Evolutionary conservation across 2,329 filamentous ascomycete species (phyloP).

Genomic region (Allantophomopsis lycopodina): DNA sequence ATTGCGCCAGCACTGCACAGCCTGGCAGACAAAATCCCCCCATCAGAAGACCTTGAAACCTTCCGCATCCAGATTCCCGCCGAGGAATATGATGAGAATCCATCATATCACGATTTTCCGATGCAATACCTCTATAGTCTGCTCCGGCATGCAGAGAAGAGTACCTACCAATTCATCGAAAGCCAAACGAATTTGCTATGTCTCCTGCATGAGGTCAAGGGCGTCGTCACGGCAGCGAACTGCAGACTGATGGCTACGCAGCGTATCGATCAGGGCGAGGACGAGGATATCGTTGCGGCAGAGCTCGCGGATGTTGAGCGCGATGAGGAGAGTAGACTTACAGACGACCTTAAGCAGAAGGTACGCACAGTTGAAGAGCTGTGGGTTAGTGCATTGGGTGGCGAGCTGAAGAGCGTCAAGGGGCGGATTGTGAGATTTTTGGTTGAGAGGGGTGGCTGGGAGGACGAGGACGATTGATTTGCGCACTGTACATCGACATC

Average conservation of each 20-base stretch:
- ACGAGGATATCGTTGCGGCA: slow-evolving; percentile 22
- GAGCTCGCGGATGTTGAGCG: slow-evolving; percentile 40
- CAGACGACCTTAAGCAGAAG: slow-evolving; percentile 84
- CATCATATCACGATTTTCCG: slow-evolving; percentile 65
- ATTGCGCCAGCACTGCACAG: slow-evolving; percentile 74
- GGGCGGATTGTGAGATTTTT: slow-evolving; percentile 62
- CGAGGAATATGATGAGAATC: slow-evolving; percentile 75
- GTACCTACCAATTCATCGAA: slow-evolving; percentile 94
- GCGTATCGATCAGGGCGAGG: slow-evolving; percentile 23
- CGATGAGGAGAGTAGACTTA: slow-evolving; percentile 59
- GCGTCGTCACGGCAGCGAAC: slow-evolving; percentile 57
- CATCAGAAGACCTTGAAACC: slow-evolving; percentile 21
- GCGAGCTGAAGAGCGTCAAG: slow-evolving; percentile 59
- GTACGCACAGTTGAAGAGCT: slow-evolving; percentile 82
- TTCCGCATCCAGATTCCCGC: slow-evolving; percentile 69
- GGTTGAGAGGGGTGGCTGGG: slow-evolving; percentile 72
- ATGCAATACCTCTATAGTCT: slow-evolving; percentile 84
- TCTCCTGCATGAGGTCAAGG: slow-evolving; percentile 80
- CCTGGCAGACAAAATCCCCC: slow-evolving; percentile 68
- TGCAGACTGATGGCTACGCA: slow-evolving; percentile 55
- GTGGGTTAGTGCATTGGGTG: slow-evolving; percentile 79
- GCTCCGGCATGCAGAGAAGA: slow-evolving; percentile 78
- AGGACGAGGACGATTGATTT: slow-evolving; percentile 34
- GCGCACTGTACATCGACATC: no score
- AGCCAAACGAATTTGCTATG: slow-evolving; percentile 84